phyloP scores from a whole-genome alignment of 305 asterid genomes.

The Fraxinus paxiana region DNA sequence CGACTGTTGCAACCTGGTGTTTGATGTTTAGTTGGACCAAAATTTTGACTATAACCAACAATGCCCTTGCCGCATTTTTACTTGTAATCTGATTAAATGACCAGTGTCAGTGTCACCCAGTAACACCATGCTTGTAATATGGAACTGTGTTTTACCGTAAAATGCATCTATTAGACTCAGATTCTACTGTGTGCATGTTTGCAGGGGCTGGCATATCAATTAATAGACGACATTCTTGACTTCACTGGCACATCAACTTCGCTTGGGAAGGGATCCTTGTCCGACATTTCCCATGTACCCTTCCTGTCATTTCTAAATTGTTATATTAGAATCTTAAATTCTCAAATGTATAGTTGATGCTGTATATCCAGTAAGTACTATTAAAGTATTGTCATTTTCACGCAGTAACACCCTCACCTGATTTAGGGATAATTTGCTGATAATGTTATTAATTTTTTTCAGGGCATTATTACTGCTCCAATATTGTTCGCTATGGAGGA shows the following conservation, averaged over 20 bases:
- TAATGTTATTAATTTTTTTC: conserved; percentile 7
- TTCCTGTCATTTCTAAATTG: conserved; percentile 18
- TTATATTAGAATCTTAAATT: background rate
- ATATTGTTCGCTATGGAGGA: conserved; percentile 90
- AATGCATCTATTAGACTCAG: background rate
- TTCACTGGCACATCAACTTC: conserved; percentile 88
- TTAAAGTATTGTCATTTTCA: background rate
- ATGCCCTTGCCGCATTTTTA: background rate
- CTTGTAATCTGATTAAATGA: background rate
- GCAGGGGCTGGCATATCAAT: conserved; percentile 94
- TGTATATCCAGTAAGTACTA: background rate
- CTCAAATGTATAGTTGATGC: background rate
- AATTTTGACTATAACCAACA: background rate
- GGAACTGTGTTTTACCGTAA: background rate
- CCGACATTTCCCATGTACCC: conserved; percentile 86
- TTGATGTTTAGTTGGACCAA: background rate
- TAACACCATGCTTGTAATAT: background rate
- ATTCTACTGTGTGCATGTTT: background rate
- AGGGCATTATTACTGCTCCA: conserved; percentile 93
- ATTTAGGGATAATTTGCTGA: background rate
- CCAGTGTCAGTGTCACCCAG: background rate
- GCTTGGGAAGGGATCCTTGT: conserved; percentile 83
- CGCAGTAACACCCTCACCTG: too few relatives aligned
- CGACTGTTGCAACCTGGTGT: background rate
- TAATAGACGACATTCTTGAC: conserved; percentile 88